A percentile compares a stretch with the other conserved stretches of the same genome.
phyloP scores from a whole-genome alignment of 2,329 filamentous ascomycete species.

The Fusarium sp. region DNA sequence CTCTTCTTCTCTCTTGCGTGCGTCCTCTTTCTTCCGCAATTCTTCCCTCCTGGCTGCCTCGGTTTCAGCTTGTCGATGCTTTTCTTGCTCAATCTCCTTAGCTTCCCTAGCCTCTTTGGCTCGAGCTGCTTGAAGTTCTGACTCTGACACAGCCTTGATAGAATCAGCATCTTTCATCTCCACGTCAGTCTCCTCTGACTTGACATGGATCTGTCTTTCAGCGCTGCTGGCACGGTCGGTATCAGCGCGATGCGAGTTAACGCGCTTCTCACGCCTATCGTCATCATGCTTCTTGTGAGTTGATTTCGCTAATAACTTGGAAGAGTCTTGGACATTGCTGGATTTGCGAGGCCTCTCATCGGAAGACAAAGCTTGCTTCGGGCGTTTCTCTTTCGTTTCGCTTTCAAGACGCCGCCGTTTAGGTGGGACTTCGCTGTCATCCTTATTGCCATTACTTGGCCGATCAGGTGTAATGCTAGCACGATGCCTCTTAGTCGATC shows the following conservation, averaged over 20 bases:
- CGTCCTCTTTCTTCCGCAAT: slow-evolving; percentile 48
- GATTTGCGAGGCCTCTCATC: slow-evolving; percentile 60
- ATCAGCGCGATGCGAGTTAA: slow-evolving; percentile 57
- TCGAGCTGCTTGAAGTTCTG: slow-evolving; percentile 52
- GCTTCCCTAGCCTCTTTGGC: slow-evolving; percentile 44
- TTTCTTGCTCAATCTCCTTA: slow-evolving; percentile 40
- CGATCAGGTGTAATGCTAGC: slow-evolving; percentile 68
- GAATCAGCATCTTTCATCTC: slow-evolving; percentile 64
- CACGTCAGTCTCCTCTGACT: slow-evolving; percentile 66
- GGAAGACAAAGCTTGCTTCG: slow-evolving; percentile 56
- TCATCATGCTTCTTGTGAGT: slow-evolving; percentile 58
- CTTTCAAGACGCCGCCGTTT: slow-evolving; percentile 69
- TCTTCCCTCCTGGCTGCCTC: slow-evolving; percentile 52
- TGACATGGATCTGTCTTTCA: slow-evolving; percentile 66
- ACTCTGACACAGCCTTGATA: slow-evolving; percentile 44
- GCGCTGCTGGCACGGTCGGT: slow-evolving; percentile 53
- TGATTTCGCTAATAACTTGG: slow-evolving; percentile 50
- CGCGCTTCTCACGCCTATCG: slow-evolving; percentile 51
- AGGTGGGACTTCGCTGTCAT: slow-evolving; percentile 60
- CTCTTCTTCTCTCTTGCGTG: slow-evolving; percentile 52
- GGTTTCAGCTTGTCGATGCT: slow-evolving; percentile 45
- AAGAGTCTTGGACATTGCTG: slow-evolving; percentile 55
- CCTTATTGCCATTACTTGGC: slow-evolving; percentile 64
- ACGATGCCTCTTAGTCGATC: slow-evolving; percentile 67
- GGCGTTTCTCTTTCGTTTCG: slow-evolving; percentile 62